Conservation (phyloP, 306 rosid species). For the Malus sieversii region DNA sequence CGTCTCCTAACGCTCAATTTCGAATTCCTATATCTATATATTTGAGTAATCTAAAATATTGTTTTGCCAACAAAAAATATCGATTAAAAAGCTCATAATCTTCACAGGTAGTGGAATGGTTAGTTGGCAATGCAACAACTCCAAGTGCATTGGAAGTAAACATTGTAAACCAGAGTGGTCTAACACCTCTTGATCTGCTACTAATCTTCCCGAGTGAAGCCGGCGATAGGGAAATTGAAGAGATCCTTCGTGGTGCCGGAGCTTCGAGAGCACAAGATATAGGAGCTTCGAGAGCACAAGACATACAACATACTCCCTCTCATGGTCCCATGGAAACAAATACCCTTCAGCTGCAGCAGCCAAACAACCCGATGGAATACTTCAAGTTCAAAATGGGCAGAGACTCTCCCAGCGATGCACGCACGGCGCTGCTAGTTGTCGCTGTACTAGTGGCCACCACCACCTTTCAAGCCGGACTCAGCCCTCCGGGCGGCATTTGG, state of each 20-base stretch:
- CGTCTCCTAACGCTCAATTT: no score
- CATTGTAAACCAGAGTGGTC: slow-evolving; percentile 5
- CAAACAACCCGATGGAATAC: neutral
- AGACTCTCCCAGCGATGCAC: no score
- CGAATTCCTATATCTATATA: no score
- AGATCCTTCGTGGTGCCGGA: slow-evolving; percentile 9
- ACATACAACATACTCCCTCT: neutral
- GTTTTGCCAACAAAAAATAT: no score
- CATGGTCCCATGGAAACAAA: neutral
- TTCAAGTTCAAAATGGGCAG: no score
- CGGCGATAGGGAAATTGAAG: slow-evolving; percentile 14
- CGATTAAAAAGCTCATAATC: no score
- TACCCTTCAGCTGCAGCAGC: neutral
- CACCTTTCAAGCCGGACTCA: no score
- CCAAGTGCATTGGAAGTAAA: neutral
- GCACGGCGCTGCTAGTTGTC: no score
- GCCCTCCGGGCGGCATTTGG: no score
- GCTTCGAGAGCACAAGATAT: slow-evolving; percentile 6
- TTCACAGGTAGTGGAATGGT: slow-evolving; percentile 19
- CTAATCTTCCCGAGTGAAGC: slow-evolving; percentile 24
- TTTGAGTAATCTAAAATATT: no score
- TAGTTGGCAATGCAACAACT: neutral
- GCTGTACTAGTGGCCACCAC: no score
- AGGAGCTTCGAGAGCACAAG: slow-evolving; percentile 8
- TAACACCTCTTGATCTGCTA: slow-evolving; percentile 21